These are phyloP conservation scores for Eimeria acervulina DNA, from an alignment of 169 alveolate genomes.

Conservation along the genomic window DNA sequence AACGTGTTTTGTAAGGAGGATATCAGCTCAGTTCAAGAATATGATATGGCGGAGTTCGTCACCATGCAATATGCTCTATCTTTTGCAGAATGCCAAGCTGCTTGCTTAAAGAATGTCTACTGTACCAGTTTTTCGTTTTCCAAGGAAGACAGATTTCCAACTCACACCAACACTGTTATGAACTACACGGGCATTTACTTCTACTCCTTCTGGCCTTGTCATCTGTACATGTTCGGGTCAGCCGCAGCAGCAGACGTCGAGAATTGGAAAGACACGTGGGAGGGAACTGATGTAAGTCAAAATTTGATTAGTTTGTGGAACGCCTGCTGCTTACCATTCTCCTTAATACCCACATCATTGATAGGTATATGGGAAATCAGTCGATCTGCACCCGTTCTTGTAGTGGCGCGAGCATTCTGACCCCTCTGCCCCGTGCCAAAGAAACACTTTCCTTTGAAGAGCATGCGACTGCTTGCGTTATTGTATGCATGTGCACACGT, in stretches of 20 bases:
- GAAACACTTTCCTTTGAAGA: neutral
- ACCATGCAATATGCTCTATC: conserved; percentile 64
- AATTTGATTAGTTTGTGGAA: neutral
- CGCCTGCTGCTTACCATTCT: neutral
- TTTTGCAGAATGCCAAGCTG: conserved; percentile 49
- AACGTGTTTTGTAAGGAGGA: conserved; percentile 70
- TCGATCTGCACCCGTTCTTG: neutral
- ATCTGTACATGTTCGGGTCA: conserved; percentile 72
- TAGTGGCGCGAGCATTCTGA: neutral
- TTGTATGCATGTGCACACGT: neutral
- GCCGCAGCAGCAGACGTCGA: conserved; percentile 69
- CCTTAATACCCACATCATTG: neutral
- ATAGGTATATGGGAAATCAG: neutral
- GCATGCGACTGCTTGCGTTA: neutral
- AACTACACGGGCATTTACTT: conserved; percentile 80
- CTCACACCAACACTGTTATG: conserved; percentile 57
- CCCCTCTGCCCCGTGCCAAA: neutral
- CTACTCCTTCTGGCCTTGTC: conserved; percentile 67
- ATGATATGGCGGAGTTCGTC: conserved; percentile 78
- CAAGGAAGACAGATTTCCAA: conserved; percentile 61
- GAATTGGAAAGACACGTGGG: conserved; percentile 32
- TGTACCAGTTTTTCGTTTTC: conserved; percentile 79
- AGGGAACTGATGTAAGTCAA: conserved; percentile 61
- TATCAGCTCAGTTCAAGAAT: conserved; percentile 27
- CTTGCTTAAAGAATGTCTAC: conserved; percentile 78